These are phyloP conservation scores for Coccinonectria pachysandricola DNA, from an alignment of 2,329 filamentous ascomycete genomes.

Conservation along the genomic window DNA sequence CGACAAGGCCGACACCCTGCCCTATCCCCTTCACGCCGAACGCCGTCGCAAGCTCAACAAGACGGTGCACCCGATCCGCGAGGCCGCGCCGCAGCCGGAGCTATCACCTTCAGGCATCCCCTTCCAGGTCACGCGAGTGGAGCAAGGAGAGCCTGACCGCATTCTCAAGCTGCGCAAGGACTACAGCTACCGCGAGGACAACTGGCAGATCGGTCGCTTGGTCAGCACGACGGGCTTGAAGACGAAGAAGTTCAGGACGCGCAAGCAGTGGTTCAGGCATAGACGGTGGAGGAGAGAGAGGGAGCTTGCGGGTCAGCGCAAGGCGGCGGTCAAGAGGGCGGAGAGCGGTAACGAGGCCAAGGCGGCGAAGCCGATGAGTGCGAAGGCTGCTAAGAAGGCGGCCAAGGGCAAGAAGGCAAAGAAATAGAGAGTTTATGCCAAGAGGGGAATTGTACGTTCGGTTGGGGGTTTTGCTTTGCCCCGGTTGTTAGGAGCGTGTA, in stretches of 20 bases:
- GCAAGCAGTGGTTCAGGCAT: conserved; percentile 38
- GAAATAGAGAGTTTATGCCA: conserved; percentile 1
- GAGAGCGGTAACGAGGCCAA: conserved; percentile 22
- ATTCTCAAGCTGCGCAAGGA: conserved; percentile 40
- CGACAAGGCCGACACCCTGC: conserved; percentile 69
- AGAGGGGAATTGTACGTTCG: not conserved
- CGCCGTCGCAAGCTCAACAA: conserved; percentile 69
- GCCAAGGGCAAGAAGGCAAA: conserved; percentile 24
- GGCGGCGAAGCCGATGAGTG: conserved; percentile 23
- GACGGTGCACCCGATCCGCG: conserved; percentile 41
- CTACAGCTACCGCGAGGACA: conserved; percentile 51
- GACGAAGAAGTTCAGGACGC: conserved; percentile 38
- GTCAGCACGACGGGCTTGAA: conserved; percentile 40
- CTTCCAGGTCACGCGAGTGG: conserved; percentile 32
- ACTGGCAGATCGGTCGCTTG: conserved; percentile 47
- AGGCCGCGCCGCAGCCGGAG: conserved; percentile 25
- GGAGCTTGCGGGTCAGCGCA: conserved; percentile 31
- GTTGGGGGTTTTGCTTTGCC: not conserved
- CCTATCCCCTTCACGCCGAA: conserved; percentile 62
- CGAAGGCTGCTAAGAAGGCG: conserved; percentile 27
- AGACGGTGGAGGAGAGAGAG: conserved; percentile 32
- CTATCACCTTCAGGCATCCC: conserved; percentile 42
- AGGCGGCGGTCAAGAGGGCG: conserved; percentile 25
- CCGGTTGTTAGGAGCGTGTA: conserved; percentile 5
- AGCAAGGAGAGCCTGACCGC: conserved; percentile 33